Evolutionary conservation across 2,329 filamentous ascomycete species (phyloP).

Genomic region (Botrytis elliptica): DNA sequence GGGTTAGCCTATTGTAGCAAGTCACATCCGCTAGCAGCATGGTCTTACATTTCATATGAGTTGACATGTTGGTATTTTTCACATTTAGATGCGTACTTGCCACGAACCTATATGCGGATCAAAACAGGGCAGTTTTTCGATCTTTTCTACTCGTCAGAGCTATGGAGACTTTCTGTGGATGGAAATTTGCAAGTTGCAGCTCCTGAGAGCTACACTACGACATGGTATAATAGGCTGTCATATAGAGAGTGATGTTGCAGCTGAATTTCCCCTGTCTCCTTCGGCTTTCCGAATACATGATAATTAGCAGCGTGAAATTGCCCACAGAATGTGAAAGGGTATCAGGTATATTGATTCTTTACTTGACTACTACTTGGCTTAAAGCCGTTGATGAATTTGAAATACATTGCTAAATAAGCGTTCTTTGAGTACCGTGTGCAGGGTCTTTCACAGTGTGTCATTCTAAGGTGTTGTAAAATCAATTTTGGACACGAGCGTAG

Average conservation of each 20-base stretch:
- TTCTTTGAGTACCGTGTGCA: rapidly evolving
- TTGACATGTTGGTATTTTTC: rapidly evolving
- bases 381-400: background rate
- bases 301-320: background rate
- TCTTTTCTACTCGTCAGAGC: background rate
- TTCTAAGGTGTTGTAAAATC: background rate
- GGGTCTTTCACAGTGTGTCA: background rate
- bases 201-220: background rate
- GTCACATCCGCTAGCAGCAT: no score
- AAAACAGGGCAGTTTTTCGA: rapidly evolving
- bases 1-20: no score
- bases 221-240: background rate
- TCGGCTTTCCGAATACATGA: no score
- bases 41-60: background rate
- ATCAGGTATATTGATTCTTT: background rate
- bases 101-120: rapidly evolving
- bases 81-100: background rate
- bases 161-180: background rate
- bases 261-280: no score
- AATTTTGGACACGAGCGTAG: background rate
- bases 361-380: background rate
- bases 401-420: background rate
- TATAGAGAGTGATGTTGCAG: no score
- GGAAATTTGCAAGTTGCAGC: rapidly evolving
- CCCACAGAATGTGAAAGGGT: rapidly evolving